Base-by-base conservation (phyloP, 345 rosid genomes). In the Pugionium dolabratum region DNA sequence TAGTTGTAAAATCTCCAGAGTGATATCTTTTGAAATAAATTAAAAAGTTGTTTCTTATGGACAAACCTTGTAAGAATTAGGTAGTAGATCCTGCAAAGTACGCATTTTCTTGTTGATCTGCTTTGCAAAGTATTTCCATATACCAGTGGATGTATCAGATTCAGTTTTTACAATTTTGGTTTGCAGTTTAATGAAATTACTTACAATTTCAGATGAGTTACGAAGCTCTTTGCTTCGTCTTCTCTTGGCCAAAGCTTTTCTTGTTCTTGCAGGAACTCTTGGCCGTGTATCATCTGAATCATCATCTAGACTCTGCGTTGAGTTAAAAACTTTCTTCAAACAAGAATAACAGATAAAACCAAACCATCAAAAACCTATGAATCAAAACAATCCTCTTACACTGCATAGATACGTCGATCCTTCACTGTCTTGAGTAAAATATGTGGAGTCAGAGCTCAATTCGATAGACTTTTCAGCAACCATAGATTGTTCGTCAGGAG, bases 51-150 rank as follows among this genome's bases (percentile, higher is more conserved):
- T 2, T 63, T 48, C 26, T 18, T 39, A 25, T 67, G 57, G 35
- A 35, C 52, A 39, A 43, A 87, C 95, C 94, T 84, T 78, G 62
- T 72, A 68, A 65, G 84, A 79, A 44, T 87, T 81, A 26, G 98
- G 98, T 34, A 91, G 60, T 30, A 91, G 86, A 60, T 84, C 78
- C 66, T 81, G 84, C 69, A 92, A 64, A 34, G 76, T 73, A 4
- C 86, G 85, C 84, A 92, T 78, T 77, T 74, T 92, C 82, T 89
- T 79, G 74, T 82, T 80, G 81, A 86, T 79, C 98, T 92, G 63
- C 37, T 37, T 55, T 53, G 8, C 54, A 50, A 18, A 18, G 18
- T 2, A 29, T 33, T 1, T 18, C 4, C 41, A 43, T 6, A 57
- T n/a, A 67, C 58, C 2, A 31, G 37, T 37, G 27, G 25, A 47